phyloP scores from a whole-genome alignment of 169 alveolate genomes.

The Cryptosporidium bovis region DNA sequence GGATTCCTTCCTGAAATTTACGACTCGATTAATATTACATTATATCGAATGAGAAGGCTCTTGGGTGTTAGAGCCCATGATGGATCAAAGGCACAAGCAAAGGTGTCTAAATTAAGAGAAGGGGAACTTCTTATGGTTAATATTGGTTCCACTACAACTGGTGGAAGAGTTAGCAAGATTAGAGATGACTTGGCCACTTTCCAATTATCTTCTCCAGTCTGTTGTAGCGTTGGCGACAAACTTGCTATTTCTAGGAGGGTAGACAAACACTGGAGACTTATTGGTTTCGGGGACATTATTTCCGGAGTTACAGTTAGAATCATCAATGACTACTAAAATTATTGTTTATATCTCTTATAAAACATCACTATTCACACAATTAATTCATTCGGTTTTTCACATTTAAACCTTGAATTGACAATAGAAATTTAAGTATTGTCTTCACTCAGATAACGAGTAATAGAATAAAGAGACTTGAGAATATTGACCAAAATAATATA shows the following conservation, averaged over 20 bases:
- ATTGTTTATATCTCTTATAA: background rate
- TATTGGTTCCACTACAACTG: conserved; percentile 96
- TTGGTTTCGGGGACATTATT: conserved; percentile 96
- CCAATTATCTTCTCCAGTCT: conserved; percentile 81
- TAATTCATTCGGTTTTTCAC: no score
- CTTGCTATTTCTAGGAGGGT: conserved; percentile 97
- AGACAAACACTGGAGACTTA: conserved; percentile 97
- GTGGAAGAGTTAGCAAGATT: conserved; percentile 92
- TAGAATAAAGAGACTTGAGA: no score
- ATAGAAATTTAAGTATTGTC: no score
- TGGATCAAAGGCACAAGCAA: conserved; percentile 87
- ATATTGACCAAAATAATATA: no score
- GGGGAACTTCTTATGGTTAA: conserved; percentile 97
- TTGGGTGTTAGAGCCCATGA: conserved; percentile 90
- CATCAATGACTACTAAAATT: conserved; percentile 36
- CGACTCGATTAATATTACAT: conserved; percentile 91
- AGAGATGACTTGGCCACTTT: conserved; percentile 77
- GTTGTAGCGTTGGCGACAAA: conserved; percentile 94
- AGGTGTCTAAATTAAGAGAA: conserved; percentile 94
- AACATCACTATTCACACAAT: no score
- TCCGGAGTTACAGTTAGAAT: conserved; percentile 55
- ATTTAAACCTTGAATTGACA: no score
- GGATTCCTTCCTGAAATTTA: conserved; percentile 94
- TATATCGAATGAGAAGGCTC: conserved; percentile 86
- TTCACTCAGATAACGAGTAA: no score